Evolutionary conservation across 202 grass and related monocot genomes (phyloP).

Genomic region (Setaria viridis): DNA sequence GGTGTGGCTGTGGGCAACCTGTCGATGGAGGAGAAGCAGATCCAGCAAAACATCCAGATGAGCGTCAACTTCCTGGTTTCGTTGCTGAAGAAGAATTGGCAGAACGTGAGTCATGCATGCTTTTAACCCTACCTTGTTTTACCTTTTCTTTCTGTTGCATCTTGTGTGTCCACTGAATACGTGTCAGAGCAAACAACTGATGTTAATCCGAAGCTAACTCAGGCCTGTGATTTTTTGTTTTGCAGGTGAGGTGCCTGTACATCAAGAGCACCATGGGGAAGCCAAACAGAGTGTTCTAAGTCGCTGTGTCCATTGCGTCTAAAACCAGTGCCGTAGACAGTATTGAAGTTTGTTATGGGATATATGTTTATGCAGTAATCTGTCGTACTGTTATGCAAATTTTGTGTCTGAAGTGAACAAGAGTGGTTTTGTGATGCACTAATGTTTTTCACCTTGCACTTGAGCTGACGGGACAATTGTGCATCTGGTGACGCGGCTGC

Average conservation of each 20-base stretch:
- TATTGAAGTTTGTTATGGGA: background rate
- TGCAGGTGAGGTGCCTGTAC: conserved; percentile 88
- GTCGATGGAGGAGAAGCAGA: conserved; percentile 84
- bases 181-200: background rate
- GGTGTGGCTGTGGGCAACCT: conserved; percentile 75
- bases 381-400: background rate
- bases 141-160: background rate
- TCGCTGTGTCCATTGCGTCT: background rate
- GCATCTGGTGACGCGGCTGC: background rate
- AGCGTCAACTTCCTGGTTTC: conserved; percentile 85
- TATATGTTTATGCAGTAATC: conserved; percentile 1
- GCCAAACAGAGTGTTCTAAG: conserved; percentile 63
- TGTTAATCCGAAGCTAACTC: background rate
- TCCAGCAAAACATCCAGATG: conserved; percentile 81
- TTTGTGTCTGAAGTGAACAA: background rate
- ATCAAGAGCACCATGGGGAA: conserved; percentile 95
- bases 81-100: conserved; percentile 81
- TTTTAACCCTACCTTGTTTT: background rate
- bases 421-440: background rate
- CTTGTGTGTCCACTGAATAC: background rate
- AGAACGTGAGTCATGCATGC: conserved; percentile 53
- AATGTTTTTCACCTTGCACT: background rate
- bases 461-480: background rate
- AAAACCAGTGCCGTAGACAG: background rate
- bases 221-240: background rate